phyloP scores from a whole-genome alignment of 768 basidiomycete genomes.

The Russula abietina region DNA sequence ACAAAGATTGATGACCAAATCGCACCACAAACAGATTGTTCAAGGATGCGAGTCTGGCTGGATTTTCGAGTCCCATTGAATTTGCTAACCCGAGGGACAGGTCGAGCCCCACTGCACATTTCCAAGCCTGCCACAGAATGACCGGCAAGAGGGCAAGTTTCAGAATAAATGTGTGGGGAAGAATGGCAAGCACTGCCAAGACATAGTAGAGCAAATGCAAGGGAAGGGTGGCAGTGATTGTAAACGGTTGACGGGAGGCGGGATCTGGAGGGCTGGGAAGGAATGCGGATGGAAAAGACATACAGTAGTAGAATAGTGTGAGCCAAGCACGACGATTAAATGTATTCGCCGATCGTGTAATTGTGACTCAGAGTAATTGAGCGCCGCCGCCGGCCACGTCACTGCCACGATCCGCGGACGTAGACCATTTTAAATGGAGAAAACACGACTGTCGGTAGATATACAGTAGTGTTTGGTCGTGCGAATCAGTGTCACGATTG shows the following conservation, averaged over 20 bases:
- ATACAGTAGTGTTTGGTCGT: no score
- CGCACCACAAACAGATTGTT: constrained; percentile 15
- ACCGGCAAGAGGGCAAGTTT: constrained; percentile 8
- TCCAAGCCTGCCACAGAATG: constrained; percentile 11
- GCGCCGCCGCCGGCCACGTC: no score
- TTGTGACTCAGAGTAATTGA: no score
- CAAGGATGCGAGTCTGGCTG: neutral
- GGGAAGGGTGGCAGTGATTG: neutral
- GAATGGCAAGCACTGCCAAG: constrained; percentile 13
- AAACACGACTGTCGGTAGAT: no score
- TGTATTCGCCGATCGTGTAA: no score
- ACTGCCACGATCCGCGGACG: no score
- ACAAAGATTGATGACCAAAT: neutral
- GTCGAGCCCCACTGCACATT: constrained; percentile 5
- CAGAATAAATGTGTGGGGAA: constrained; percentile 7
- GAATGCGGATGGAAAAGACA: neutral
- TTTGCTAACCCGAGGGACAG: neutral
- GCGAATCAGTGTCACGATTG: no score
- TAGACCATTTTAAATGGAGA: no score
- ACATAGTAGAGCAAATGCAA: neutral
- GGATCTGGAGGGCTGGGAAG: constrained; percentile 13
- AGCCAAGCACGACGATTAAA: no score
- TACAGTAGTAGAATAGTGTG: neutral
- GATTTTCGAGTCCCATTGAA: neutral
- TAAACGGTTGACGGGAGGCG: constrained; percentile 6